Percentiles rank a stretch among this genome's conserved stretches.
These are phyloP conservation scores for Ballota nigra DNA, from an alignment of 257 asterid species.

Conservation along the genomic window DNA sequence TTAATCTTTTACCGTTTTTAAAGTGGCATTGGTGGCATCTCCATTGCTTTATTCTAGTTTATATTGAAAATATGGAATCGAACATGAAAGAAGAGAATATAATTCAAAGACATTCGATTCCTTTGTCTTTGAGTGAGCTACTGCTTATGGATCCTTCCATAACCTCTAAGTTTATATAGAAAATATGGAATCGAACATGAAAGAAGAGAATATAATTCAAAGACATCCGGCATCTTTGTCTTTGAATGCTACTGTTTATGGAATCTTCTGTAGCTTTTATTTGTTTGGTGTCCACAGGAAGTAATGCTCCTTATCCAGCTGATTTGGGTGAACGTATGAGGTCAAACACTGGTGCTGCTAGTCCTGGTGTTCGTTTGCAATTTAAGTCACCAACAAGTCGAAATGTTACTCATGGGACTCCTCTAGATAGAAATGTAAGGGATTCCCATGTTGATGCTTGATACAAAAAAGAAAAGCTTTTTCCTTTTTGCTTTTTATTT, in stretches of 20 bases:
- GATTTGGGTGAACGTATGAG: conserved; percentile 63
- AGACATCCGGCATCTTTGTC: not conserved
- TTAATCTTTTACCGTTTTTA: not conserved
- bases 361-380: conserved; percentile 66
- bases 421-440: conserved; percentile 70
- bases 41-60: conserved; percentile 9
- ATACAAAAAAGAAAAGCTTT: not conserved
- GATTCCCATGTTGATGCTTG: not conserved
- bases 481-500: not conserved
- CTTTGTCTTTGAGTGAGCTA: not conserved
- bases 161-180: conserved; percentile 19
- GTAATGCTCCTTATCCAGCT: conserved; percentile 46
- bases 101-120: not conserved
- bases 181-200: not conserved
- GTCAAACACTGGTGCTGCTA: conserved; percentile 49
- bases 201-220: not conserved
- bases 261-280: conserved; percentile 28
- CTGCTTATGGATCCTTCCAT: conserved; percentile 20
- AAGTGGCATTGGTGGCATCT: not conserved
- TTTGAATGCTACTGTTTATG: conserved; percentile 2
- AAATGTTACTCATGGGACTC: conserved; percentile 51
- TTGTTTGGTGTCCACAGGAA: conserved; percentile 39
- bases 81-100: not conserved
- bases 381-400: conserved; percentile 69
- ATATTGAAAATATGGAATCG: conserved; percentile 8